Conservation (phyloP, 2,329 filamentous ascomycete genomes). For the Epichloe bromicola region DNA sequence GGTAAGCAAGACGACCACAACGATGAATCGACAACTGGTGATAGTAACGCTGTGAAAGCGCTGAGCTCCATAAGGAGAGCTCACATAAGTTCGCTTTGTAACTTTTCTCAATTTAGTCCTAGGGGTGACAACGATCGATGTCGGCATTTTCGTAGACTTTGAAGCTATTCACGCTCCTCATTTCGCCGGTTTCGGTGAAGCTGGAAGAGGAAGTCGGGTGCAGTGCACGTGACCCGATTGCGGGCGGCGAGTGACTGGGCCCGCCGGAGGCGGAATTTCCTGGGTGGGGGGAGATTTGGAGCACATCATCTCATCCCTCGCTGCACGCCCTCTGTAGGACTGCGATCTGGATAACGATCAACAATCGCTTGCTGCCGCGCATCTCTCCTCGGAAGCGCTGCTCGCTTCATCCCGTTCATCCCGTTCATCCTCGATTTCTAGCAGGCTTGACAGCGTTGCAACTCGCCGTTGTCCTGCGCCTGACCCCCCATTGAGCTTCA, state of each 20-base stretch:
- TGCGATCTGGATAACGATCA: background rate
- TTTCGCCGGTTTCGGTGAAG: background rate
- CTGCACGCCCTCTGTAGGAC: background rate
- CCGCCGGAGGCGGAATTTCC: no score
- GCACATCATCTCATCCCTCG: background rate
- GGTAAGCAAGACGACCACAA: no score
- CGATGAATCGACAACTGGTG: no score
- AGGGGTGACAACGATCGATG: no score
- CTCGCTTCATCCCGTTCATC: background rate
- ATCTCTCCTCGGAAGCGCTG: constrained; percentile 8
- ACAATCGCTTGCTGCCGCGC: background rate
- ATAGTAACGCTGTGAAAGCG: no score
- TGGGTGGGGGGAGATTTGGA: background rate
- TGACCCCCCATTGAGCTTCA: constrained; percentile 1
- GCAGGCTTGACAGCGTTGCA: background rate
- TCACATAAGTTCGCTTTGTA: no score
- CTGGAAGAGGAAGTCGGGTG: background rate
- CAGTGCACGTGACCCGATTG: background rate
- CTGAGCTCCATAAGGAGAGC: no score
- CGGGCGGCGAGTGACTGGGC: background rate
- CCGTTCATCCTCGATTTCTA: background rate
- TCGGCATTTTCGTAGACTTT: background rate
- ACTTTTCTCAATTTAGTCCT: no score
- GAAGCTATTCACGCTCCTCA: background rate
- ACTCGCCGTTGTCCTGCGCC: background rate